Base-by-base conservation (phyloP, 1,284 basidiomycete genomes). In the Acaromyces ingoldii region DNA sequence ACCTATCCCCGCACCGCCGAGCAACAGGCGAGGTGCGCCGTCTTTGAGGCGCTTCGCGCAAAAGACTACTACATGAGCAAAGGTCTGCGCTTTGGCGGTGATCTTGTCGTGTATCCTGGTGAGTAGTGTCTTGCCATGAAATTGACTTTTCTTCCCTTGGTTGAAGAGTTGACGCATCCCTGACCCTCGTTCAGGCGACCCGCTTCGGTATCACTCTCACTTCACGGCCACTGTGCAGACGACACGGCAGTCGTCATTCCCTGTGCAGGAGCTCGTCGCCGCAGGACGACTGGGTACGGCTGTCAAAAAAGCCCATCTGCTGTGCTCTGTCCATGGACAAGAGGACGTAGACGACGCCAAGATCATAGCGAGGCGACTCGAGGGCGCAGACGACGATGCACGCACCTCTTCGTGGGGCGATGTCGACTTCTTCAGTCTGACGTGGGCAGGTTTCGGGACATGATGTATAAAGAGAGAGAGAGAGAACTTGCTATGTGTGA, bases 31-130 rank as follows among this genome's bases (percentile, higher is more conserved):
- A 81, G 83, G 53, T 89, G 86, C 60, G 85, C 81, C 4, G 85
- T 91, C 4, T 95, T 91, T 74, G 81, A 82, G 40, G 84, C 84
- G 57, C 76, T 96, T 15, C 88, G 87, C 84, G 81, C 84, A 57
- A 82, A 85, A 76, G 88, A 87, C 2, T 85, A 85, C 74, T 93
- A 83, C 72, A 82, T 93, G 81, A 89, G 89, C 41, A 83, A 83
- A 0, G 91, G 90, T 0, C 84, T 92, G 68, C 87, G 87, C 67
- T 99, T 99, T 70, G 95, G 95, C 6, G 92, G 91, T 1, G 89
- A 96, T 67, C 96, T 91, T 76, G 79, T 97, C 36, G 87, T 96
- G 1, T 99, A 99, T 77, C 95, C 95, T 47, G 91, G 89, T 89
- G 65, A 46, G 83, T 77, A 11, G 13, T n/a, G n/a, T n/a, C n/a